Percentiles rank a stretch among this genome's conserved stretches.
Conservation (phyloP, 176 grass and related monocot genomes). For the Thinopyrum elongatum region DNA sequence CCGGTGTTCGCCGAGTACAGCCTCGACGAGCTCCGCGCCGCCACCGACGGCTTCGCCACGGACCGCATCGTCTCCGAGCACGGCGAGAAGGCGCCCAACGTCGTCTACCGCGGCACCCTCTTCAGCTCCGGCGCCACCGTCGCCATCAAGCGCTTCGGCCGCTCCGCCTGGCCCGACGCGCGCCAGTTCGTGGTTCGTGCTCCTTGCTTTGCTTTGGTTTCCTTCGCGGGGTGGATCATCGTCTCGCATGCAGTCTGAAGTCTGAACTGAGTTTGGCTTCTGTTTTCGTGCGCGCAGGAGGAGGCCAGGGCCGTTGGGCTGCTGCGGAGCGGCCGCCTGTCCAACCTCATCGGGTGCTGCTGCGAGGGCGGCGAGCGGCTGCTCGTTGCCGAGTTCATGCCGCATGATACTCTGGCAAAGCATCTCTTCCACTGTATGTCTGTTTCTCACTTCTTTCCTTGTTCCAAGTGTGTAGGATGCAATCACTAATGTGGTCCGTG, state of each 20-base stretch:
- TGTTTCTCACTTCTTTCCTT: not conserved
- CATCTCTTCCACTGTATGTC: slow-evolving; percentile 95
- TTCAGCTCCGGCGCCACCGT: slow-evolving; percentile 57
- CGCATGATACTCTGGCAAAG: slow-evolving; percentile 77
- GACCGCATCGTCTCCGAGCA: slow-evolving; percentile 91
- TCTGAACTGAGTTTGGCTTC: not conserved
- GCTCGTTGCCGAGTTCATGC: slow-evolving; percentile 85
- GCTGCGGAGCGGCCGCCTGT: slow-evolving; percentile 64
- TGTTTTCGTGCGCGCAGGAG: slow-evolving; percentile 41
- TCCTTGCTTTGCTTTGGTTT: not conserved
- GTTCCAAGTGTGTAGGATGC: not conserved
- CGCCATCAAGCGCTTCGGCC: slow-evolving; percentile 68
- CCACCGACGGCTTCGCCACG: slow-evolving; percentile 74
- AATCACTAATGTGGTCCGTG: not conserved
- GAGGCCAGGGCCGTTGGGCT: slow-evolving; percentile 74
- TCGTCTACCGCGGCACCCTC: slow-evolving; percentile 76
- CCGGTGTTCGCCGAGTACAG: slow-evolving; percentile 64
- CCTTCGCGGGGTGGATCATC: not conserved
- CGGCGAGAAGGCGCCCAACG: slow-evolving; percentile 86
- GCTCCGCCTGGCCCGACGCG: slow-evolving; percentile 73
- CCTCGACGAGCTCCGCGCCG: slow-evolving; percentile 66
- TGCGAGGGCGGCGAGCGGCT: slow-evolving; percentile 71
- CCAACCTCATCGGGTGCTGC: slow-evolving; percentile 81
- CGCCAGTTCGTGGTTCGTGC: slow-evolving; percentile 69
- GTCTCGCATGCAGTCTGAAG: not conserved